Percentiles rank a stretch among this genome's conserved stretches.
phyloP scores from a whole-genome alignment of 192 early-diverging fungal genomes.

The Backusella morwellensis region DNA sequence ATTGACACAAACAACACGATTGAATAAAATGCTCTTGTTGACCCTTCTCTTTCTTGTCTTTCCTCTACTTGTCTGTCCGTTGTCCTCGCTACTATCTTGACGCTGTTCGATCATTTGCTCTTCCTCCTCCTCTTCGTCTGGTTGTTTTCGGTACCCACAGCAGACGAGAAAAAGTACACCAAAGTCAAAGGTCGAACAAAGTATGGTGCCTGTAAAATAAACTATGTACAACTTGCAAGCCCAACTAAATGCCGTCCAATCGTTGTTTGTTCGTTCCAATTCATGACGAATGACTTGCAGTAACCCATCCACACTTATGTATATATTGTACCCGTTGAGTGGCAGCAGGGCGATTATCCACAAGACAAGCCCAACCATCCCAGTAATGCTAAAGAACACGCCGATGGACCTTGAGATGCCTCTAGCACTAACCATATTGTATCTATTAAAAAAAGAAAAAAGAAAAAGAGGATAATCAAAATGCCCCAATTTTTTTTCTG shows the following conservation, averaged over 20 bases:
- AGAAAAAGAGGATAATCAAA: neutral
- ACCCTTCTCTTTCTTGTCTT: neutral
- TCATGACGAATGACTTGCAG: slow-evolving; percentile 7
- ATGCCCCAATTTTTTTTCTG: neutral
- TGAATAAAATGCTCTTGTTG: neutral
- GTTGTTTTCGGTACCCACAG: slow-evolving; percentile 4
- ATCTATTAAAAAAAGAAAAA: neutral
- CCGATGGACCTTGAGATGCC: slow-evolving; percentile 2
- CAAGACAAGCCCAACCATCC: slow-evolving; percentile 13
- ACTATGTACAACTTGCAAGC: slow-evolving; percentile 11
- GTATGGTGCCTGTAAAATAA: slow-evolving; percentile 11
- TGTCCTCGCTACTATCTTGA: neutral
- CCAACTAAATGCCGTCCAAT: neutral
- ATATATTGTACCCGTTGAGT: slow-evolving; percentile 18
- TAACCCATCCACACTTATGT: neutral
- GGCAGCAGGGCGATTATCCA: slow-evolving; percentile 5
- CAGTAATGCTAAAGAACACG: neutral
- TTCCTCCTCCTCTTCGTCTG: neutral
- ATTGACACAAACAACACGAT: neutral
- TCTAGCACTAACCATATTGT: neutral
- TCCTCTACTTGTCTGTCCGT: neutral
- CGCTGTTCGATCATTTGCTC: neutral
- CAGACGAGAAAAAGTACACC: neutral
- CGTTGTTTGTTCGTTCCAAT: neutral
- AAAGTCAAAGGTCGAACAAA: neutral